Evolutionary conservation across 768 basidiomycete species (phyloP), one percentile per base, ranked within the genome.

Genomic region (Lactarius akahatsu): DNA sequence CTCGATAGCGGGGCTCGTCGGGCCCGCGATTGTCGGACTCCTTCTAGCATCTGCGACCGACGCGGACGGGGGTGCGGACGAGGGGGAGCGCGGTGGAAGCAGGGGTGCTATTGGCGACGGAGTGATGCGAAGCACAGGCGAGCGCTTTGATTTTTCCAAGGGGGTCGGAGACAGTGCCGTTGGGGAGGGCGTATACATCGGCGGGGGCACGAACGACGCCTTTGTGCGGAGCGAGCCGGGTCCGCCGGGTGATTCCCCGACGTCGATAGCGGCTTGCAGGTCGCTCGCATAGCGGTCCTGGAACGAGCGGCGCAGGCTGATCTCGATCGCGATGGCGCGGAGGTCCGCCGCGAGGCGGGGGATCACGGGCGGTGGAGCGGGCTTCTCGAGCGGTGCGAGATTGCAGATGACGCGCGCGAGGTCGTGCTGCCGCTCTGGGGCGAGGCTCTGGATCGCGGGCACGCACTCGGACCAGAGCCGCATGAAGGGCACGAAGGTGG

Each of bases 261-360:
- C 82, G 71, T 94, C 91, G 54, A 95, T 79, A 0, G 90, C 92
- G 1, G 88, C 89, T 73, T 94, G 91, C 2, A 95, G 75, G 74
- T 91, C 93, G 1, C 76, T 71, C 0, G 85, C 86, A 71, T 90
- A 94, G 10, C 90, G 80, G 69, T 91, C 86, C 74, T 95, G 93
- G 76, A 95, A 95, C 0, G 89, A 87, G 26, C 93, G 79, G 5
- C 93, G 77, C 75, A 92, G 91, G 63, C 89, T 89, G 69, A 95
- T 93, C 72, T 94, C 93, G 57, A 95, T 92, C 0, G 91, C 90
- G 0, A 95, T 89, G 0, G 90, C 89, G 20, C 91, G 83, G n/a
- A 95, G 76, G 74, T 94, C 91, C 0, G 90, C 90, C 1, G 93
- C 85, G 56, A 93, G 85, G 0, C 88, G 86, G 3, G 80, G 77